A percentile compares a stretch with the other conserved stretches of the same genome.
Evolutionary conservation across 192 early-diverging fungal genomes (phyloP).

Genomic region (Piromyces sp.): DNA sequence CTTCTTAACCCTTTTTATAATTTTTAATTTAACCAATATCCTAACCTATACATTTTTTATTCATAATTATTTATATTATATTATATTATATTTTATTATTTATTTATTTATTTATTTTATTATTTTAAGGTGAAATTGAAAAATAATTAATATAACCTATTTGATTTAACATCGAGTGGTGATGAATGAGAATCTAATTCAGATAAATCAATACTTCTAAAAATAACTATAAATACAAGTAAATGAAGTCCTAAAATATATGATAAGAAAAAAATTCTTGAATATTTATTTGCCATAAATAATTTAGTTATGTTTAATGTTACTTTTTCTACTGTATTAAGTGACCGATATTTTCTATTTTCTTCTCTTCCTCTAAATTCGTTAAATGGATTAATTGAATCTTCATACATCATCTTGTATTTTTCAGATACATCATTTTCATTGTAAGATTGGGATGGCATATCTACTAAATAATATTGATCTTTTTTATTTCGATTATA

Average conservation of each 20-base stretch:
- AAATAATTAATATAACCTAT: not conserved
- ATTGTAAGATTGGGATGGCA: not conserved
- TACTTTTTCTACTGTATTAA: not conserved
- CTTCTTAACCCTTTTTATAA: too few species aligned
- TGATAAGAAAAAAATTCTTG: constrained; percentile 41
- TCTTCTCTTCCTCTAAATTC: constrained; percentile 57
- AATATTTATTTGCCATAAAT: constrained; percentile 46
- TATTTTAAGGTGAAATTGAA: too few species aligned
- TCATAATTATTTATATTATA: too few species aligned
- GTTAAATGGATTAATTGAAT: constrained; percentile 72
- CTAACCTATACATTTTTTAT: too few species aligned
- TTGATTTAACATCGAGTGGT: not conserved
- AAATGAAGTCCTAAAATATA: constrained; percentile 60
- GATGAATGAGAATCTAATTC: not conserved
- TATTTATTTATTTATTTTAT: too few species aligned
- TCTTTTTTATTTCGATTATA: not conserved
- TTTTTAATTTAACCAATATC: too few species aligned
- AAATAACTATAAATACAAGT: constrained; percentile 40
- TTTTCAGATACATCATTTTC: constrained; percentile 17
- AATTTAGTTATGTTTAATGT: not conserved
- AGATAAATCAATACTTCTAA: not conserved
- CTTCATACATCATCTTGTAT: constrained; percentile 70
- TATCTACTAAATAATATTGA: not conserved
- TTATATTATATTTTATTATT: too few species aligned
- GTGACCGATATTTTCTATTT: constrained; percentile 18